Base-by-base conservation (phyloP, 306 rosid genomes). In the Delonix regia region DNA sequence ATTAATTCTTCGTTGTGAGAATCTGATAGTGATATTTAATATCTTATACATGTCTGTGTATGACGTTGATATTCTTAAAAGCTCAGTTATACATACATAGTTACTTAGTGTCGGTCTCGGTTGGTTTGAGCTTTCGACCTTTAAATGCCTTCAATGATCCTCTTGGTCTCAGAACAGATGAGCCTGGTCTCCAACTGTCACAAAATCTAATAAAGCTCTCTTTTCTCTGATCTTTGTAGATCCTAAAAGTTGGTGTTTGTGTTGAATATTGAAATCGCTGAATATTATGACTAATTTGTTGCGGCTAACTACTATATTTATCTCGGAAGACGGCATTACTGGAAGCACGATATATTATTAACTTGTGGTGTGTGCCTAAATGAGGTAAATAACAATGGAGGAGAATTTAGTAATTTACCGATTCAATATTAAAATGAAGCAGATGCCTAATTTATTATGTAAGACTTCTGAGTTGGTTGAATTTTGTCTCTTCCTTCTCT, bases 61-160 rank as follows among this genome's bases (percentile, higher is more conserved):
- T 79, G 75, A 55, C 69, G 45, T 65, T 34, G 71, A 65, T 83
- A 77, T 30, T 76, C 25, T 61, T 39, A 55, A 21, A 10, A 62
- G 61, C 21, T 83, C 59, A 78, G 69, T 81, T 65, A 74, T 72
- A 82, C 39, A 44, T 66, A 33, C 11, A 38, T 72, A 71, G 18
- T 80, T 55, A 15, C 4, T 42, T 55, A 77, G 27, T 76, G 73
- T 71, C 79, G 15, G 27, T 76, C 69, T 71, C 79, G 15, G 53
- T 69, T 70, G 41, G 27, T 49, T 24, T 9, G 33, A 7, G 51
- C 19, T 41, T 30, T 48, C 45, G n/a, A 27, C 28, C 1, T 24
- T 13, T 72, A 3, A 62, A 24, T 45, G 13, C 48, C 41, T 38
- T 21, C n/a, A 6, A 66, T 27, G 1, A 21, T 59, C 60, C 28